Evolutionary conservation across 1,284 basidiomycete genomes (phyloP), one percentile per base, ranked within the genome.

Genomic region (Leucoagaricus sp.): DNA sequence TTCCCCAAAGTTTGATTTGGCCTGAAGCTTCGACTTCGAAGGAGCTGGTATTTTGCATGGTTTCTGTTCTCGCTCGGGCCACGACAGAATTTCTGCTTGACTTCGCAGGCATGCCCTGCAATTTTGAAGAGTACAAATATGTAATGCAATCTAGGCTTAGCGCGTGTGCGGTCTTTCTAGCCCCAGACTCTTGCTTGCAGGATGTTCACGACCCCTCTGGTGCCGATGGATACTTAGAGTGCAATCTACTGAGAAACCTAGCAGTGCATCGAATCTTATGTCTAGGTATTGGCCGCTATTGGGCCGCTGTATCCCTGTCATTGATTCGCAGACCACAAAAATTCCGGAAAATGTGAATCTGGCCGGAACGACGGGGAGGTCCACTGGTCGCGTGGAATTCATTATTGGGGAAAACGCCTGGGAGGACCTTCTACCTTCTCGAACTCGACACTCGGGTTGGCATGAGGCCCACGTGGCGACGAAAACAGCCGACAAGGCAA

Each of bases 351-450:
- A 31, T 21, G 44, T 42, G 42, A 57, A 51, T 50, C 54, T 50
- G 40, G n/a, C 49, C 54, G 40, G 49, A 56, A 50, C 40, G 29
- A 38, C 48, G 33, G 49, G 23, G 33, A 17, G 25, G 21, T 46
- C 42, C 21, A 47, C 55, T 52, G n/a, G n/a, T n/a, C 55, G 55
- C 55, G 55, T 57, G 55, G 49, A 52, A 52, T 51, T 57, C 41
- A 51, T 51, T 51, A n/a, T 51, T 23, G 42, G 19, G 55, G 33
- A 46, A 25, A 36, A 15, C n/a, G 40, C 19, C 49, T 38, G 15
- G 28, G 31, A 17, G n/a, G 55, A 10, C 34, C 52, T 53, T 53
- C 52, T 38, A 8, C 17, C 31, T 47, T 52, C 49, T 50, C 49
- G 42, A 51, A 50, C 49, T 46, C 33, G 55, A 36, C 40, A 38